phyloP scores from a whole-genome alignment of 139 green algal genomes.

The Picochlorum sp. region DNA sequence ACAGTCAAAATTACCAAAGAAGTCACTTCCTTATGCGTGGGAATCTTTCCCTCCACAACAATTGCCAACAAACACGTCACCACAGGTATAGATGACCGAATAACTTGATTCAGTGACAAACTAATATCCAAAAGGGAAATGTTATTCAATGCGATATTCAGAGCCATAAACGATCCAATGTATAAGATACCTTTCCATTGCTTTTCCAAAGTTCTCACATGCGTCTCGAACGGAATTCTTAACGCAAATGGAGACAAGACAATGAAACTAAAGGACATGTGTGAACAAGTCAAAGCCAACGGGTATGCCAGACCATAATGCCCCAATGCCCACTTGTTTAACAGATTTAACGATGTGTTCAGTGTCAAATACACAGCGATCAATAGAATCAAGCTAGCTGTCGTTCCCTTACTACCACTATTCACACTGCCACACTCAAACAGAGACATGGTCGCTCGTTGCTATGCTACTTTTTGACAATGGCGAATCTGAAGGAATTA shows the following conservation, averaged over 20 bases:
- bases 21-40: slow-evolving; percentile 21
- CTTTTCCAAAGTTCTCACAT: slow-evolving; percentile 35
- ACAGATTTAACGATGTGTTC: slow-evolving; percentile 25
- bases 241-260: slow-evolving; percentile 39
- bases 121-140: slow-evolving; percentile 38
- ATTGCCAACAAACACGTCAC: slow-evolving; percentile 41
- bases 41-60: slow-evolving; percentile 35
- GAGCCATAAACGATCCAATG: slow-evolving; percentile 48
- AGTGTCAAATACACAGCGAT: slow-evolving; percentile 17
- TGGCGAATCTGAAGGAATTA: too few species aligned
- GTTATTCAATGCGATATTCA: slow-evolving; percentile 59
- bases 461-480: too few species aligned
- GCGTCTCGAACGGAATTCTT: slow-evolving; percentile 16
- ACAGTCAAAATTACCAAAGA: slow-evolving; percentile 38
- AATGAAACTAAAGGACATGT: slow-evolving; percentile 50
- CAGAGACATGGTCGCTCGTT: too few species aligned
- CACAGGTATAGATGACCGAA: slow-evolving; percentile 48
- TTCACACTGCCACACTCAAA: too few species aligned
- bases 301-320: slow-evolving; percentile 49
- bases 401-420: neutral
- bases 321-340: slow-evolving; percentile 37
- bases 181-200: slow-evolving; percentile 39
- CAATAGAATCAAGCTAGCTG: slow-evolving; percentile 1
- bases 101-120: slow-evolving; percentile 55
- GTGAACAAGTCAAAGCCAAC: slow-evolving; percentile 43